A percentile compares a stretch with the other conserved stretches of the same genome.
These are phyloP conservation scores for Heterobasidion parviporum DNA, from an alignment of 1,284 basidiomycete species.

Conservation along the genomic window DNA sequence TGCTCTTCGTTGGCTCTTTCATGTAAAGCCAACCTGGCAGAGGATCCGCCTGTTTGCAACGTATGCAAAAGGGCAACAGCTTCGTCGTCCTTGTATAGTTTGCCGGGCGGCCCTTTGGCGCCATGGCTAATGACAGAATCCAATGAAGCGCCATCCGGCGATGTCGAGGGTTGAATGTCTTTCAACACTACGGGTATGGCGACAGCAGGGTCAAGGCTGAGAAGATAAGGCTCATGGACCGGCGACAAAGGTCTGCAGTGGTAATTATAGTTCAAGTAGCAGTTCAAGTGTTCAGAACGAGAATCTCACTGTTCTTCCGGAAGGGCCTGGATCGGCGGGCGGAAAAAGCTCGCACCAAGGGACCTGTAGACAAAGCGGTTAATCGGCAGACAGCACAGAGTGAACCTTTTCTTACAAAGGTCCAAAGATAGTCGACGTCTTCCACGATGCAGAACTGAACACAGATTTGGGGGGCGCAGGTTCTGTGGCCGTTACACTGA, in stretches of 20 bases:
- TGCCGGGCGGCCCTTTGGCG: conserved; percentile 36
- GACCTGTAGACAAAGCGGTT: not conserved
- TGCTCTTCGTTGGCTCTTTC: conserved; percentile 29
- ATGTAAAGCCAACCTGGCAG: conserved; percentile 33
- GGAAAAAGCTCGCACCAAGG: not conserved
- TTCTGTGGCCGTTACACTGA: not conserved
- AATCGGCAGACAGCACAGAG: not conserved
- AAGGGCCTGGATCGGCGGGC: not conserved
- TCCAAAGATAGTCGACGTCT: conserved; percentile 24
- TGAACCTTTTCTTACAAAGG: conserved; percentile 19
- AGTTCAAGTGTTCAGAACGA: not conserved
- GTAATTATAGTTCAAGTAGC: not conserved
- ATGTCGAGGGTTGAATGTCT: conserved; percentile 22
- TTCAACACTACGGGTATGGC: conserved; percentile 35
- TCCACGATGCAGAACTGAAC: conserved; percentile 5
- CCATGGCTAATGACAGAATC: conserved; percentile 21
- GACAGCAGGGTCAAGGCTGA: conserved; percentile 33
- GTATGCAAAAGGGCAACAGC: conserved; percentile 38
- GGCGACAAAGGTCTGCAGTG: conserved; percentile 1
- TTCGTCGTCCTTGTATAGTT: conserved; percentile 40
- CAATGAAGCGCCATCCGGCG: not conserved
- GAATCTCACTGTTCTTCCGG: not conserved
- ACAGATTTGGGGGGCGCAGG: not conserved
- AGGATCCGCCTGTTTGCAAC: conserved; percentile 41
- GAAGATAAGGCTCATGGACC: conserved; percentile 19